phyloP scores from a whole-genome alignment of 1,284 basidiomycete species.

The Apiotrichum mycotoxinovorans region DNA sequence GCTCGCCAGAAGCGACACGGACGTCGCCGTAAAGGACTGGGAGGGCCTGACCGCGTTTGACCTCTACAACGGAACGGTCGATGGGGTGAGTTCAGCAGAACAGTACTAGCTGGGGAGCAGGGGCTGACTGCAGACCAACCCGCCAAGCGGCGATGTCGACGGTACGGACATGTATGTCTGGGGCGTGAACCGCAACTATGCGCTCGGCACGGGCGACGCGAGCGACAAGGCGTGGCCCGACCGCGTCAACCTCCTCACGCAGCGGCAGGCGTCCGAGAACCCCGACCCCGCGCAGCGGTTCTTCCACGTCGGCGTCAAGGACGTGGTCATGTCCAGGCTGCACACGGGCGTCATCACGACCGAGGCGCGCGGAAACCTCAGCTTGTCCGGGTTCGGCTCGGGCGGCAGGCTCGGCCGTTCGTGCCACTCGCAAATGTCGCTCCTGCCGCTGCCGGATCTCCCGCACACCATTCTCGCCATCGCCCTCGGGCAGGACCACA shows the following conservation, averaged over 20 bases:
- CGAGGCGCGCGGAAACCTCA: constrained; percentile 68
- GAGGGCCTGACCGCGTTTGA: constrained; percentile 94
- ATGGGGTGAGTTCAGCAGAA: constrained; percentile 50
- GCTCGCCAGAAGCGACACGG: constrained; percentile 70
- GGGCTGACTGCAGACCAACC: constrained; percentile 57
- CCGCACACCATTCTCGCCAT: constrained; percentile 60
- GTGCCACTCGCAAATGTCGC: constrained; percentile 73
- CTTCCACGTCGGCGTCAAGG: constrained; percentile 59
- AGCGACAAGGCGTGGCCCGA: constrained; percentile 79
- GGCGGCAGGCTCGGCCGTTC: constrained; percentile 74
- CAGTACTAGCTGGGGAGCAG: constrained; percentile 32
- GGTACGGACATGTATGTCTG: constrained; percentile 75
- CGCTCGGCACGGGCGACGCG: constrained; percentile 76
- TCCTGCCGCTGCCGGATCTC: constrained; percentile 63
- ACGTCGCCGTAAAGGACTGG: constrained; percentile 70
- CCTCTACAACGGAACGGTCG: constrained; percentile 84
- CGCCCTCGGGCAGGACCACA: constrained; percentile 91
- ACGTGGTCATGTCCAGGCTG: constrained; percentile 74
- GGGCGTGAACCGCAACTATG: constrained; percentile 84
- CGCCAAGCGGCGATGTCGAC: constrained; percentile 46
- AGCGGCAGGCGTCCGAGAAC: constrained; percentile 50
- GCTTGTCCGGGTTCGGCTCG: constrained; percentile 79
- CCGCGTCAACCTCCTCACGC: constrained; percentile 58
- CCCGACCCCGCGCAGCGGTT: constrained; percentile 43
- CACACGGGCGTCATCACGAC: constrained; percentile 77